These are phyloP conservation scores for Carex myosuroides DNA, from an alignment of 176 grass and related monocot species.

Conservation along the genomic window DNA sequence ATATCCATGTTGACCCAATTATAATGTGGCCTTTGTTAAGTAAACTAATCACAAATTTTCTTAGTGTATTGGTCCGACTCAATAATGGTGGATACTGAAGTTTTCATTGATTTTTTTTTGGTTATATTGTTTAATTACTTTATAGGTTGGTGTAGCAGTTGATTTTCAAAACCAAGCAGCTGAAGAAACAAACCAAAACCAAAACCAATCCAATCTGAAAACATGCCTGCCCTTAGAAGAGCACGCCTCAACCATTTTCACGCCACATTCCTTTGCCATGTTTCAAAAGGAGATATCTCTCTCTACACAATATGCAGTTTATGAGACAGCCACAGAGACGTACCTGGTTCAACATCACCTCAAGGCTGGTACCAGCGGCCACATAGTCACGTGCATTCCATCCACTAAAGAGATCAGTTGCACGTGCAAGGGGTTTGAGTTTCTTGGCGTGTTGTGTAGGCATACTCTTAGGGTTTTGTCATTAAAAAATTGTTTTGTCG, in stretches of 20 bases:
- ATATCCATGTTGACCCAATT: neutral
- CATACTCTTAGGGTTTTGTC: conserved; percentile 42
- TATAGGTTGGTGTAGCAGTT: conserved; percentile 40
- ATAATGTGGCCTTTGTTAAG: neutral
- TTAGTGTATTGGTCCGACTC: neutral
- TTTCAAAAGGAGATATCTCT: conserved; percentile 41
- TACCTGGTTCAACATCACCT: conserved; percentile 41
- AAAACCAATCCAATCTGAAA: conserved; percentile 37
- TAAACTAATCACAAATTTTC: neutral
- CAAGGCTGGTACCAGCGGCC: conserved; percentile 21
- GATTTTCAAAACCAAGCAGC: conserved; percentile 44
- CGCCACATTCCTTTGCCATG: conserved; percentile 38
- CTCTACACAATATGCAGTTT: conserved; percentile 44
- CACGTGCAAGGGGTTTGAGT: conserved; percentile 47
- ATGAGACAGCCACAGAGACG: conserved; percentile 27
- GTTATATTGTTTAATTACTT: neutral
- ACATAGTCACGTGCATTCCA: conserved; percentile 32
- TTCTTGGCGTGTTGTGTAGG: conserved; percentile 32
- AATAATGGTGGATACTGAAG: neutral
- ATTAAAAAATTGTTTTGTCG: conserved; percentile 42
- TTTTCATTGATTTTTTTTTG: neutral
- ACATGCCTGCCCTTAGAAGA: conserved; percentile 51
- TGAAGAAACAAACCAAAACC: conserved; percentile 38
- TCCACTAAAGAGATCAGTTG: conserved; percentile 32
- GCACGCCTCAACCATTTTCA: conserved; percentile 31